Conservation (phyloP, 2,329 filamentous ascomycete species). For the Beauveria sp. region DNA sequence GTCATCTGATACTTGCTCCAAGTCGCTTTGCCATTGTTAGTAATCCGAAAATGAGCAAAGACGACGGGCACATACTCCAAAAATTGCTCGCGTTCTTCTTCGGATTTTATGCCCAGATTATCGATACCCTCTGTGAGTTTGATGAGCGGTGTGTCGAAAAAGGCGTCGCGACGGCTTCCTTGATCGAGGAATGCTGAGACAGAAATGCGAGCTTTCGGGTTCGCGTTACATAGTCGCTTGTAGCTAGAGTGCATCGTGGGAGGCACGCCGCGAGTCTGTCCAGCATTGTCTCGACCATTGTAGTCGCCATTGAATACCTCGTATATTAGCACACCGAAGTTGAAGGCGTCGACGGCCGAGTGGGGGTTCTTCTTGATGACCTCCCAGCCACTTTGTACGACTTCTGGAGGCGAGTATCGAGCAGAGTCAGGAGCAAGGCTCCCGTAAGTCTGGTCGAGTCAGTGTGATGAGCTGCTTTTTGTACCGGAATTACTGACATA, state of each 20-base stretch:
- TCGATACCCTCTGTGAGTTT: conserved; percentile 89
- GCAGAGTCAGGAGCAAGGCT: conserved; percentile 78
- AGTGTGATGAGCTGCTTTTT: neutral
- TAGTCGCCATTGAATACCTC: conserved; percentile 90
- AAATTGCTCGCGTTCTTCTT: conserved; percentile 77
- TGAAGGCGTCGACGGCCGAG: conserved; percentile 78
- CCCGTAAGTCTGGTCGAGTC: conserved; percentile 60
- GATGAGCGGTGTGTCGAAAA: conserved; percentile 90
- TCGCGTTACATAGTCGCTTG: conserved; percentile 78
- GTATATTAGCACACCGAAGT: conserved; percentile 74
- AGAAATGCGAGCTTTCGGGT: conserved; percentile 80
- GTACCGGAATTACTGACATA: conserved; percentile 46
- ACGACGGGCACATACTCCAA: conserved; percentile 44
- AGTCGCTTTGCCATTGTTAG: conserved; percentile 46
- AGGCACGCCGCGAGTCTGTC: conserved; percentile 79
- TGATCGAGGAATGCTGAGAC: conserved; percentile 84
- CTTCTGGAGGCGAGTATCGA: conserved; percentile 79
- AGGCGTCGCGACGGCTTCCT: conserved; percentile 70
- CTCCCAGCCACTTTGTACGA: conserved; percentile 85
- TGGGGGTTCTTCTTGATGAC: conserved; percentile 75
- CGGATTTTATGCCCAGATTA: conserved; percentile 79
- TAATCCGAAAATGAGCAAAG: neutral
- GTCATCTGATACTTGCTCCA: conserved; percentile 82
- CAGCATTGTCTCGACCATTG: conserved; percentile 66
- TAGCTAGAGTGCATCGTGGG: conserved; percentile 86